Percentiles rank a stretch among this genome's conserved stretches.
Conservation (phyloP, 106 monocot species). For the Allium sativum region DNA sequence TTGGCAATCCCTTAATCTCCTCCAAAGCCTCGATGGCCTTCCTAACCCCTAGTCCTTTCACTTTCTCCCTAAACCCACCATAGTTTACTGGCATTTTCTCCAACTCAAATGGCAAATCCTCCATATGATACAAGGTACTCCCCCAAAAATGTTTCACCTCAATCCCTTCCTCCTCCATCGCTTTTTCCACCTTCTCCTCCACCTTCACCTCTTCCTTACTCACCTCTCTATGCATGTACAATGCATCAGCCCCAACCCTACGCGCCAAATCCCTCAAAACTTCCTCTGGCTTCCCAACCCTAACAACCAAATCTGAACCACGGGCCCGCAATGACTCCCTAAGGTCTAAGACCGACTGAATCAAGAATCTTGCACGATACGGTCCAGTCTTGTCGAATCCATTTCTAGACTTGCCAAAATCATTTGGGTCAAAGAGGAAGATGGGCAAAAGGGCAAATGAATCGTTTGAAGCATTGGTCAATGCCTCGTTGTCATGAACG, state of each 20-base stretch:
- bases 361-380: constrained; percentile 71
- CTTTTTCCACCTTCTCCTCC: constrained; percentile 73
- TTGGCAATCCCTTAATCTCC: constrained; percentile 76
- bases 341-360: constrained; percentile 78
- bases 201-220: constrained; percentile 54
- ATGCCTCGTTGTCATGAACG: constrained; percentile 85
- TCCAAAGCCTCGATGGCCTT: constrained; percentile 62
- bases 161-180: constrained; percentile 86
- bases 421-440: constrained; percentile 84
- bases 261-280: constrained; percentile 60
- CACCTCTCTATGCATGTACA: constrained; percentile 82
- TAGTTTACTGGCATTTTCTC: constrained; percentile 88
- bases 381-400: constrained; percentile 90
- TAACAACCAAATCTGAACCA: constrained; percentile 84
- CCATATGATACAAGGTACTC: constrained; percentile 85
- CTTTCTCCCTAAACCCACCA: constrained; percentile 76
- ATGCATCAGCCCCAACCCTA: constrained; percentile 68
- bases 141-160: constrained; percentile 99
- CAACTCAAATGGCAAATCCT: constrained; percentile 75
- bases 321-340: constrained; percentile 41
- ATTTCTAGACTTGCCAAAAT: constrained; percentile 73
- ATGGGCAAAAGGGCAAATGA: constrained; percentile 85
- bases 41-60: constrained; percentile 58
- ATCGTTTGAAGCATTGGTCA: constrained; percentile 42
- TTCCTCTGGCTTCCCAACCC: constrained; percentile 74